These are phyloP conservation scores for Mycothermus thermophilus DNA, from an alignment of 495 filamentous ascomycete species.

Conservation along the genomic window DNA sequence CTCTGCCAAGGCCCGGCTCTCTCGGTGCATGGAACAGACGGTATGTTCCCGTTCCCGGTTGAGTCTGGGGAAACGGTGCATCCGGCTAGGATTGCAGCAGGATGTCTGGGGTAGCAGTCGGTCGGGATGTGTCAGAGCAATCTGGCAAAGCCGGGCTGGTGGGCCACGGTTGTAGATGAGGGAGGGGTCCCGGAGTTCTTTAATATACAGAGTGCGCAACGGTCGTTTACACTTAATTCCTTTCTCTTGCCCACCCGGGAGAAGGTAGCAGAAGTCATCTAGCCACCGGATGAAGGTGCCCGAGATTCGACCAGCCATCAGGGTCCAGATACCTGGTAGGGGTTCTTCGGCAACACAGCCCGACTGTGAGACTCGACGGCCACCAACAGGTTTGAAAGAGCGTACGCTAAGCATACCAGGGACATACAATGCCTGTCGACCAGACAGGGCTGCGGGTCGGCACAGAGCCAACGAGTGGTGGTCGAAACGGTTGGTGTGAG, in stretches of 20 bases:
- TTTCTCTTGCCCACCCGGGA: conserved; percentile 7
- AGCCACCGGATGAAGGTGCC: too few relatives aligned
- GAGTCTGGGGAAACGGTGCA: conserved; percentile 7
- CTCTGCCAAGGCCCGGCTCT: conserved; percentile 8
- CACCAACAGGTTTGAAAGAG: too few relatives aligned
- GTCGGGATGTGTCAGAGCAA: conserved; percentile 22
- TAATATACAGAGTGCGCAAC: conserved; percentile 17
- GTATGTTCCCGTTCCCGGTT: too few relatives aligned
- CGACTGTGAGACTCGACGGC: too few relatives aligned
- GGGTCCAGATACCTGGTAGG: too few relatives aligned
- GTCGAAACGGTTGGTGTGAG: too few relatives aligned
- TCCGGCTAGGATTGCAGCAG: conserved; percentile 4
- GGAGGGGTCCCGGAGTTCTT: conserved; percentile 10
- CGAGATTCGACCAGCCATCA: too few relatives aligned
- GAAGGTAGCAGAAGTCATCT: too few relatives aligned
- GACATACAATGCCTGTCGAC: conserved; percentile 19
- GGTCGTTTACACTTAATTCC: too few relatives aligned
- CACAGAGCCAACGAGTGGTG: too few relatives aligned
- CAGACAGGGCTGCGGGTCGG: conserved; percentile 18
- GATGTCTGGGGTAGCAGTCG: conserved; percentile 8
- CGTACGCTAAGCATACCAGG: too few relatives aligned
- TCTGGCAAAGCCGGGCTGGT: conserved; percentile 24
- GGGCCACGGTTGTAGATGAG: conserved; percentile 17
- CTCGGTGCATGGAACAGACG: too few relatives aligned
- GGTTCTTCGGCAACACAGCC: conserved; percentile 9